phyloP scores from a whole-genome alignment of 768 basidiomycete genomes.

The Auricularia sp. region DNA sequence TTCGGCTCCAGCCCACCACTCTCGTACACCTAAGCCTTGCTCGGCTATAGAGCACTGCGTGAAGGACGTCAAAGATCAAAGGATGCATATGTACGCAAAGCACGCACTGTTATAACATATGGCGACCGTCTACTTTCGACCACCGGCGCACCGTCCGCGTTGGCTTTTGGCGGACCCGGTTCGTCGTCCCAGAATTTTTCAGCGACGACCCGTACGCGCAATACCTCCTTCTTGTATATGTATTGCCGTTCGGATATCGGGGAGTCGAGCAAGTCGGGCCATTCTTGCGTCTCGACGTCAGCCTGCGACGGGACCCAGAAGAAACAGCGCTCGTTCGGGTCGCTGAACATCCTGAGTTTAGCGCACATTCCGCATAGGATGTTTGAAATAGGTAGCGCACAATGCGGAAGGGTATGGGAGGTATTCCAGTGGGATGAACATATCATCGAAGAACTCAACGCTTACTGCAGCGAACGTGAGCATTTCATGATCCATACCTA shows the following conservation, averaged over 20 bases:
- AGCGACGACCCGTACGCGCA: constrained; percentile 68
- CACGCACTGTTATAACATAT: constrained; percentile 59
- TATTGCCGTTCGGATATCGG: constrained; percentile 62
- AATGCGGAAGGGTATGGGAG: constrained; percentile 77
- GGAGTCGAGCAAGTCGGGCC: constrained; percentile 60
- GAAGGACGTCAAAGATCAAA: constrained; percentile 1
- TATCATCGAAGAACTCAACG: constrained; percentile 89
- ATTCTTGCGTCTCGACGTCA: constrained; percentile 39
- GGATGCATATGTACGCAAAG: neutral
- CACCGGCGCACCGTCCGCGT: constrained; percentile 54
- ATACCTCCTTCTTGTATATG: constrained; percentile 64
- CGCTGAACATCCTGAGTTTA: constrained; percentile 31
- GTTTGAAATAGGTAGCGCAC: constrained; percentile 31
- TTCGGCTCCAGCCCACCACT: constrained; percentile 11
- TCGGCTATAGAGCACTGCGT: constrained; percentile 70
- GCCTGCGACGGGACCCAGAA: constrained; percentile 57
- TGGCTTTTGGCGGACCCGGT: constrained; percentile 69
- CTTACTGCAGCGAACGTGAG: constrained; percentile 42
- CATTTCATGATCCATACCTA: neutral
- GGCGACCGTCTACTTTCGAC: constrained; percentile 45
- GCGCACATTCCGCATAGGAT: neutral
- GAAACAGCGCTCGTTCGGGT: constrained; percentile 71
- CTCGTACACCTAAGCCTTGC: constrained; percentile 54
- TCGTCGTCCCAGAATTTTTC: constrained; percentile 84
- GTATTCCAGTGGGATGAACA: constrained; percentile 70